Conservation (phyloP, 2,329 filamentous ascomycete species). For the Fusarium sulawesiense region DNA sequence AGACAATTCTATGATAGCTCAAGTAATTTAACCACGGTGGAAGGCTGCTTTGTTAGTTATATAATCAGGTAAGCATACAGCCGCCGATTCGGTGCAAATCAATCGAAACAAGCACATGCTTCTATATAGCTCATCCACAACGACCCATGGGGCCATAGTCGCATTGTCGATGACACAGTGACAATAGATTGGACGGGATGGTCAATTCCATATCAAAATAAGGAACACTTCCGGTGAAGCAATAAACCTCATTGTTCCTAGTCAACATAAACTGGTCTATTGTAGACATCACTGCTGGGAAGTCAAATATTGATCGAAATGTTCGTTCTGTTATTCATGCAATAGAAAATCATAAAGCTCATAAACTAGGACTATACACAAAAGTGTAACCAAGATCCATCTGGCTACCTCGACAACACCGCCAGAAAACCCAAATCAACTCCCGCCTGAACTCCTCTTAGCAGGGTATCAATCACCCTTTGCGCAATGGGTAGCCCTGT, state of each 20-base stretch:
- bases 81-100: background rate
- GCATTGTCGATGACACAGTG: background rate
- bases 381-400: slow-evolving; percentile 37
- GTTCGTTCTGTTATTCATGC: slow-evolving; percentile 42
- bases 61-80: background rate
- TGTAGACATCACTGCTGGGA: background rate
- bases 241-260: background rate
- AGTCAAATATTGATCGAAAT: slow-evolving; percentile 28
- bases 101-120: background rate
- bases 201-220: background rate
- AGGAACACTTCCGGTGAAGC: background rate
- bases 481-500: slow-evolving; percentile 39
- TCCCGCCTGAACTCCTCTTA: slow-evolving; percentile 46
- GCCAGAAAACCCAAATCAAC: slow-evolving; percentile 43
- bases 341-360: slow-evolving; percentile 45
- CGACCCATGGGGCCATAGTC: background rate
- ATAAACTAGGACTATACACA: slow-evolving; percentile 42
- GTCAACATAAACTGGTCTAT: background rate
- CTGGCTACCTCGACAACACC: slow-evolving; percentile 44
- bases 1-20: background rate
- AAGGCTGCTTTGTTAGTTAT: background rate
- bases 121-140: background rate
- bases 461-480: slow-evolving; percentile 37
- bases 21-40: background rate
- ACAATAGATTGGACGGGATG: background rate